A percentile compares a stretch with the other conserved stretches of the same genome.
Conservation (phyloP, 2,329 filamentous ascomycete genomes). For the Pyrenophora graminea region DNA sequence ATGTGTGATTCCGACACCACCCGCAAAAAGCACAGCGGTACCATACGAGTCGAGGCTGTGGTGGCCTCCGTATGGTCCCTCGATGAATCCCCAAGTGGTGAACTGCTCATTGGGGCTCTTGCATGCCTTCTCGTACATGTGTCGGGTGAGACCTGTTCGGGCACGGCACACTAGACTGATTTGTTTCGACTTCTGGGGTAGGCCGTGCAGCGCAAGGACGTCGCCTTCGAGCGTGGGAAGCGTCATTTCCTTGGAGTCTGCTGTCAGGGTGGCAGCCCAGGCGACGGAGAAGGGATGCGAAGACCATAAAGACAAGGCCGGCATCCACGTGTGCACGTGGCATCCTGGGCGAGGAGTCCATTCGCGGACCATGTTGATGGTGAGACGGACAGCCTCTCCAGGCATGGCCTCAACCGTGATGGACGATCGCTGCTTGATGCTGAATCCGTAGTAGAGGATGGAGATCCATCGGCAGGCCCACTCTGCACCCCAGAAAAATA, state of each 20-base stretch:
- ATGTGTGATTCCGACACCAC: constrained; percentile 80
- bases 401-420: constrained; percentile 63
- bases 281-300: constrained; percentile 58
- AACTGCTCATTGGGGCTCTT: constrained; percentile 64
- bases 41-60: constrained; percentile 76
- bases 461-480: constrained; percentile 54
- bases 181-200: constrained; percentile 43
- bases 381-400: constrained; percentile 64
- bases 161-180: constrained; percentile 75
- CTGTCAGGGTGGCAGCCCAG: constrained; percentile 47
- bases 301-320: constrained; percentile 48
- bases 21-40: constrained; percentile 77
- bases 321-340: constrained; percentile 66
- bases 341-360: constrained; percentile 60
- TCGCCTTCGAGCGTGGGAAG: constrained; percentile 41
- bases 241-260: constrained; percentile 41
- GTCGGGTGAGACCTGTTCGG: constrained; percentile 73
- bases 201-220: constrained; percentile 21
- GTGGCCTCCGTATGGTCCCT: constrained; percentile 76
- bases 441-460: constrained; percentile 60
- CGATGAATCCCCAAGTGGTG: constrained; percentile 67
- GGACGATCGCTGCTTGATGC: constrained; percentile 54
- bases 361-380: constrained; percentile 61
- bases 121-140: constrained; percentile 69
- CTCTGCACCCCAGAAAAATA: constrained; percentile 78